Percentiles rank a stretch among this genome's conserved stretches.
Evolutionary conservation across 139 green algal species (phyloP).

Genomic region (Auxenochlorella pyrenoidosa): DNA sequence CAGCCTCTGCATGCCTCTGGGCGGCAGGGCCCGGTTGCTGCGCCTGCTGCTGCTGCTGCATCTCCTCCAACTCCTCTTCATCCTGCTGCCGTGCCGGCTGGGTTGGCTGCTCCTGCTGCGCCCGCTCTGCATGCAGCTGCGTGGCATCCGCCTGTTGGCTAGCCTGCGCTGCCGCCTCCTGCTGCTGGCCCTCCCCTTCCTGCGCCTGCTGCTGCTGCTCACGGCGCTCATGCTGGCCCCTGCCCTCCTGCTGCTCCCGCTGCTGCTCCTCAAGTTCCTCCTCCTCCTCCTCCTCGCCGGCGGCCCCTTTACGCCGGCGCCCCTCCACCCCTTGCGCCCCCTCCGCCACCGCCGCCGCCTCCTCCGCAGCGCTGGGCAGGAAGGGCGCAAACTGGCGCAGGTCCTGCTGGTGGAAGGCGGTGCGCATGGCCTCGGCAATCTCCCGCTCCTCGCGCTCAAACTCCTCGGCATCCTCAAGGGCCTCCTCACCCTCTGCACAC

Average conservation of each 20-base stretch:
- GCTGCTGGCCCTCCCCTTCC: background rate
- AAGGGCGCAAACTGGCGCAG: conserved; percentile 21
- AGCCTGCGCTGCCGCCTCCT: background rate
- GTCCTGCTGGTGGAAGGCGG: conserved; percentile 5
- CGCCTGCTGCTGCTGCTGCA: conserved; percentile 9
- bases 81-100: background rate
- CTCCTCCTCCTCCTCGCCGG: too few relatives aligned
- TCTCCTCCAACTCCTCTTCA: background rate
- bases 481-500: background rate
- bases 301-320: too few relatives aligned
- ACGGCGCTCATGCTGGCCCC: too few relatives aligned
- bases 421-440: conserved; percentile 29
- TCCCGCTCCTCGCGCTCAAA: conserved; percentile 42
- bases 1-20: conserved; percentile 3
- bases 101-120: background rate
- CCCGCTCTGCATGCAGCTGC: background rate
- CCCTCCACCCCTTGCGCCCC: background rate
- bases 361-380: background rate
- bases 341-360: conserved; percentile 2
- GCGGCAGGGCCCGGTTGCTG: background rate
- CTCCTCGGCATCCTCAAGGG: background rate
- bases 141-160: background rate
- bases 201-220: conserved; percentile 6
- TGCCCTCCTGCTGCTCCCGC: conserved; percentile 2
- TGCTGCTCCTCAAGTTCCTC: too few relatives aligned